Base-by-base conservation (phyloP, 352 stramenopile genomes). In the Plasmopara muralis region DNA sequence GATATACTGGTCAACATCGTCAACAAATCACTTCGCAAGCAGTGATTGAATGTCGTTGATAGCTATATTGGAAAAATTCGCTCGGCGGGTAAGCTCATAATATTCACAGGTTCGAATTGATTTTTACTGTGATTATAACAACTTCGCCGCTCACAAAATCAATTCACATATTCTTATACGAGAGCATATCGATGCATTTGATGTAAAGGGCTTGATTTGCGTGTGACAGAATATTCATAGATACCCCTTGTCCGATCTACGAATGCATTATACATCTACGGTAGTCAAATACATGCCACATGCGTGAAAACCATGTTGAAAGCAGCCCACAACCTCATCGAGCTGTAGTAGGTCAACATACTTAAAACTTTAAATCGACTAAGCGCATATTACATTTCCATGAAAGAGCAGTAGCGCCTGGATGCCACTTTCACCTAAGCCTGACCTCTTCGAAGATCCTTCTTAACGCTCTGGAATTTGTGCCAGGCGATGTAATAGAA, bases 401-500 rank as follows among this genome's bases (percentile, higher is more conserved):
- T 54, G 39, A 34, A 54, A 1, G 47, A 33, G 18, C 48, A 55
- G 39, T 47, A 55, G 1, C 13, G 48, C 15, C 47, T 43, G 39
- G 47, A 55, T 14, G 48, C 38, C 28, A 47, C 6, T n/a, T 54
- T 54, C 28, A 40, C 38, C 47, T 25, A 9, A n/a, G 47, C 25
- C 16, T 54, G 38, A 34, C 46, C 48, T 42, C n/a, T 55, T 1
- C 39, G 49, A 29, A 39, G 49, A 48, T 55, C 15, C 18, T 55
- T 55, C 30, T 48, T 55, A 20, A 38, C 5, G 9, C 34, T 15
- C 14, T 55, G 7, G 4, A 28, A 29, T 29, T 20, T 55, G 15
- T 55, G 49, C 6, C 14, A 55, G n/a, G 16, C 48, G 16, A 55
- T 47, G 9, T 29, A 55, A 38, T 55, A 39, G 15, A 55, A 53